Evolutionary conservation across 1,284 basidiomycete genomes (phyloP), one percentile per base, ranked within the genome.

Genomic region (Chiua sp.): DNA sequence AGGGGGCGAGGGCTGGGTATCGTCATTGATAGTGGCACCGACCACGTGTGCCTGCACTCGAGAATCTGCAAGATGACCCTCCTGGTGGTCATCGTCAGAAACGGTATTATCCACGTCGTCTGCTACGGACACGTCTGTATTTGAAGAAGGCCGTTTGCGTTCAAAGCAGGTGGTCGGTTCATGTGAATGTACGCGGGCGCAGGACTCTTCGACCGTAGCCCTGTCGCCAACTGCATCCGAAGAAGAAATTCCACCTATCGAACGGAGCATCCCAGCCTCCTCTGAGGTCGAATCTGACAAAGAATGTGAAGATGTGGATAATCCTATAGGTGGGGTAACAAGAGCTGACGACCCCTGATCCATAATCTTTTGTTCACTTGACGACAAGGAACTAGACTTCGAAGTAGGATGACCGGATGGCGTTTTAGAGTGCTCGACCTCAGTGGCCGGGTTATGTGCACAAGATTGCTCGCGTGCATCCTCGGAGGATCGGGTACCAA

Each of bases 381-480:
- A 49, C 4, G 51, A 49, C 22, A 22, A 37, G 20, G 7, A 47
- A 22, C 26, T 16, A 23, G 8, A 33, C 23, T 4, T 51, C 12
- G 11, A 4, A 22, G 49, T 11, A 8, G 20, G 8, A 26, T 4
- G 22, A n/a, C 7, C 12, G 23, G 22, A n/a, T 37, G 20, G 2
- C 3, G 15, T 15, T 4, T 8, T 18, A 20, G 20, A 7, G 20
- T 3, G 11, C 8, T 15, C 28, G 53, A 18, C 23, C 26, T 2
- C 1, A 16, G 58, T 59, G 37, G 33, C 37, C 8, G 62, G 58
- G 10, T 59, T 61, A 13, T 0, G 3, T 28, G 2, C 10, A 53
- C 59, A 68, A 2, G 59, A 57, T 18, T 4, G 22, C 47, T 61
- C 67, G 51, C 74, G 70, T 7, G 26, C 22, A 6, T 13, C 30